phyloP scores from a whole-genome alignment of 768 basidiomycete genomes.

The Porphyrellus cyaneotinctus region DNA sequence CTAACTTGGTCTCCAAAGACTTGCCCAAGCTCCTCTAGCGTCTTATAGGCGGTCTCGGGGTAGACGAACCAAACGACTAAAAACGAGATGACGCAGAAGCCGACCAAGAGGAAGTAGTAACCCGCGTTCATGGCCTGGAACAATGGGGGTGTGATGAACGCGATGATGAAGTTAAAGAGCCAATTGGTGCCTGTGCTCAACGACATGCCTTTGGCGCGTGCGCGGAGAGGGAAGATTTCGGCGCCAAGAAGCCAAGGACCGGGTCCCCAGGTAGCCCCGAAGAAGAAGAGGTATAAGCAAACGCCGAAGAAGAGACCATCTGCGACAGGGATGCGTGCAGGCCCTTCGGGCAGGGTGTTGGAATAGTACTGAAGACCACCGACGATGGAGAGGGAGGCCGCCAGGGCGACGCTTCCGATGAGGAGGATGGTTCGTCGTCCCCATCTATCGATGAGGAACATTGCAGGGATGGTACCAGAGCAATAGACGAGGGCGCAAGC shows the following conservation, averaged over 20 bases:
- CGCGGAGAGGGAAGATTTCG: slow-evolving; percentile 45
- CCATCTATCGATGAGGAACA: slow-evolving; percentile 50
- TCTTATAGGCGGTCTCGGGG: slow-evolving; percentile 45
- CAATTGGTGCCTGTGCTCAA: slow-evolving; percentile 33
- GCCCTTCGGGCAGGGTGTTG: slow-evolving; percentile 37
- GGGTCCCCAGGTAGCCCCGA: slow-evolving; percentile 54
- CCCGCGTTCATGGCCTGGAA: slow-evolving; percentile 47
- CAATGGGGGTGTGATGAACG: slow-evolving; percentile 54
- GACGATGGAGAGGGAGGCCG: slow-evolving; percentile 44
- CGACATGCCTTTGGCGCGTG: slow-evolving; percentile 38
- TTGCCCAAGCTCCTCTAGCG: slow-evolving; percentile 47
- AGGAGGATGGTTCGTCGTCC: slow-evolving; percentile 51
- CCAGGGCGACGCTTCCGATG: slow-evolving; percentile 41
- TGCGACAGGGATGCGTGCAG: slow-evolving; percentile 29
- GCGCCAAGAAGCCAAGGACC: slow-evolving; percentile 51
- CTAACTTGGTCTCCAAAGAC: slow-evolving; percentile 41
- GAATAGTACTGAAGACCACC: slow-evolving; percentile 48
- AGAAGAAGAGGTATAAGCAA: slow-evolving; percentile 58
- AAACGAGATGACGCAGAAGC: slow-evolving; percentile 42
- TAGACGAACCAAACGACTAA: slow-evolving; percentile 46
- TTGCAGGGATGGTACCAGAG: slow-evolving; percentile 48
- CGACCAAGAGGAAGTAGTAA: slow-evolving; percentile 50
- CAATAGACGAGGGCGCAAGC: slow-evolving; percentile 47
- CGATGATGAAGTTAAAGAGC: slow-evolving; percentile 39
- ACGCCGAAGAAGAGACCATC: slow-evolving; percentile 41